Percentiles rank a stretch among this genome's conserved stretches.
Conservation (phyloP, 2,329 filamentous ascomycete genomes). For the Leptographium lundbergii region DNA sequence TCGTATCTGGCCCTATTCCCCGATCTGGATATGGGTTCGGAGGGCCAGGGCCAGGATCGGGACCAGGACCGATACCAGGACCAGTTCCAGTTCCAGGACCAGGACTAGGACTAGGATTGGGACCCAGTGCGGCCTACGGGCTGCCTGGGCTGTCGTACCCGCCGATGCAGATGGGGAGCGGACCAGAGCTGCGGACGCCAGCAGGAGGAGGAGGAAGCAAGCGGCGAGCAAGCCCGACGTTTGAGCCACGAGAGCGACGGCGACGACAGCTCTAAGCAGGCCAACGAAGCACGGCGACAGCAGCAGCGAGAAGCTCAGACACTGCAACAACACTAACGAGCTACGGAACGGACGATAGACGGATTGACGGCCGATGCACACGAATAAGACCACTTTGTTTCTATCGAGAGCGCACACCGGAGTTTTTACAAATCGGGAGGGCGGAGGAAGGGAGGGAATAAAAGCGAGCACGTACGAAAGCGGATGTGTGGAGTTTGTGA, state of each 20-base stretch:
- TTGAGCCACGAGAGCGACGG: constrained; percentile 30
- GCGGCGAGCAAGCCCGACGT: constrained; percentile 38
- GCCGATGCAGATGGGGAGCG: neutral
- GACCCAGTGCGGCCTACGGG: neutral
- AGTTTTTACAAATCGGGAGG: neutral
- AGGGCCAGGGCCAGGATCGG: neutral
- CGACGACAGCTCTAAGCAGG: constrained; percentile 24
- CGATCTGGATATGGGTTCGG: neutral
- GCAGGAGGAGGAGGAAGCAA: constrained; percentile 23
- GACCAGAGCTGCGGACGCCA: constrained; percentile 1
- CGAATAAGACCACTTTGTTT: too few relatives aligned
- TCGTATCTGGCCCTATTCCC: neutral
- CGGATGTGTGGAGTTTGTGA: neutral
- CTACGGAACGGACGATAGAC: neutral
- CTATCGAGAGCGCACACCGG: neutral
- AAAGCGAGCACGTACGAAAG: neutral
- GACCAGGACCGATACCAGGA: neutral
- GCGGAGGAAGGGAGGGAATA: neutral
- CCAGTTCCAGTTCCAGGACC: neutral
- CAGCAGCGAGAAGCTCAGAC: neutral
- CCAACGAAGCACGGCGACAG: constrained; percentile 14
- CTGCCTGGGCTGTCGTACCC: neutral
- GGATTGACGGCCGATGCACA: neutral
- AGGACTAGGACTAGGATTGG: neutral
- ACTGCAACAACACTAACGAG: neutral